phyloP scores from a whole-genome alignment of 305 asterid genomes.

The Euphrasia arctica region DNA sequence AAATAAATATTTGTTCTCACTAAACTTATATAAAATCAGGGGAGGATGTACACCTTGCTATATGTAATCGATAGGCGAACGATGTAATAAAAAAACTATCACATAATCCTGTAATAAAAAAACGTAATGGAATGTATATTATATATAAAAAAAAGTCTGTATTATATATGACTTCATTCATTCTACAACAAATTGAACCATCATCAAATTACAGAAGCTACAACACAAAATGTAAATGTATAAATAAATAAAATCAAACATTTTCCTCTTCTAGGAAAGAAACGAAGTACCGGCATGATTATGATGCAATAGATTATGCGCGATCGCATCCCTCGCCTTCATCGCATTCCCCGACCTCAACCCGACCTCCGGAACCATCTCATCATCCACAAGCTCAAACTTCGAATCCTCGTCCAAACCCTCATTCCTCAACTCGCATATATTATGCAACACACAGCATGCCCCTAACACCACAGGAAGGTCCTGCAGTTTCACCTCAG shows the following conservation, averaged over 20 bases:
- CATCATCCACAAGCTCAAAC: conserved; percentile 71
- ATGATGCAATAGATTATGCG: conserved; percentile 83
- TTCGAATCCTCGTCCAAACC: conserved; percentile 40
- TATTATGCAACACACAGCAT: conserved; percentile 87
- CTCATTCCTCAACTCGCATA: conserved; percentile 78
- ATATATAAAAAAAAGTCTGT: too few relatives aligned
- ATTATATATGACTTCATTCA: too few relatives aligned
- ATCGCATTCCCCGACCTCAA: conserved; percentile 61
- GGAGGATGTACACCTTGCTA: too few relatives aligned
- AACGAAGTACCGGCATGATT: conserved; percentile 87
- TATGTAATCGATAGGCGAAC: too few relatives aligned
- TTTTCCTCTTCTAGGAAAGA: conserved; percentile 31
- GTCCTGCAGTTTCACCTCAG: conserved; percentile 84
- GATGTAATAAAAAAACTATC: too few relatives aligned
- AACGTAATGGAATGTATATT: too few relatives aligned
- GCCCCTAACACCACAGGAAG: conserved; percentile 88
- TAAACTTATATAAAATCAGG: too few relatives aligned
- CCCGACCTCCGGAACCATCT: conserved; percentile 67
- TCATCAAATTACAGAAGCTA: conserved; percentile 19
- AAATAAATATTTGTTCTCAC: too few relatives aligned
- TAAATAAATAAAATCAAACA: too few relatives aligned
- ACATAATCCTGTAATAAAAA: too few relatives aligned
- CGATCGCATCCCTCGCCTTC: conserved; percentile 70
- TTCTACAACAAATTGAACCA: too few relatives aligned
- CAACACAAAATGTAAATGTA: not conserved